Conservation (phyloP, 1,284 basidiomycete genomes). For the Marasmius tenuissimus region DNA sequence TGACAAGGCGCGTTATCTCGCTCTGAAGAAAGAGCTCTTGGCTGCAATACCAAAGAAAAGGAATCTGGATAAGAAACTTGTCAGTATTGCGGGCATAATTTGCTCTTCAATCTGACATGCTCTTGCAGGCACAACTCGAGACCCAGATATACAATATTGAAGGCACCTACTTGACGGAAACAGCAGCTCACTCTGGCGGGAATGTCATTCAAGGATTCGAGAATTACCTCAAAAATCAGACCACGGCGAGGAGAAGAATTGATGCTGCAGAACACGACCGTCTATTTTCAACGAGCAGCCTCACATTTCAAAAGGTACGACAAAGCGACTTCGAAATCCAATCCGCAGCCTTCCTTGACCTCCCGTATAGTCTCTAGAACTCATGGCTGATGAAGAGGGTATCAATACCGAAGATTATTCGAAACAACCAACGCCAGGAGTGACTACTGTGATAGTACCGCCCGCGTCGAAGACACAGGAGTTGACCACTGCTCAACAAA, state of each 20-base stretch:
- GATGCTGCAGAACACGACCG: conserved; percentile 76
- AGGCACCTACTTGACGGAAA: conserved; percentile 71
- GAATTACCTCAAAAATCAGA: conserved; percentile 77
- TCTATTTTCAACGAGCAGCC: conserved; percentile 76
- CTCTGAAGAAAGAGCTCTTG: conserved; percentile 68
- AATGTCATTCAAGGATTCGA: conserved; percentile 85
- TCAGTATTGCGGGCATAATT: conserved; percentile 31
- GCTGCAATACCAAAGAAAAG: conserved; percentile 72
- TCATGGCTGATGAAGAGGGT: conserved; percentile 71
- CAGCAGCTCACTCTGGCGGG: conserved; percentile 69
- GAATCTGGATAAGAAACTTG: conserved; percentile 69
- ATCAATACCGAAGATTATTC: conserved; percentile 58
- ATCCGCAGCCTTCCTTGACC: background rate
- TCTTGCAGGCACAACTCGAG: conserved; percentile 63
- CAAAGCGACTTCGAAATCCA: background rate
- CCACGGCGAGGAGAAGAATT: conserved; percentile 62
- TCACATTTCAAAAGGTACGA: conserved; percentile 68
- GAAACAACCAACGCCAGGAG: conserved; percentile 60
- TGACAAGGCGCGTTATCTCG: conserved; percentile 67
- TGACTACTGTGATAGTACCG: conserved; percentile 74
- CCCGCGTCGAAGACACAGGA: conserved; percentile 66
- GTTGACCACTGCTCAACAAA: conserved; percentile 66
- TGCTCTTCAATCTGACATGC: background rate
- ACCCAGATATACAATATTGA: conserved; percentile 75
- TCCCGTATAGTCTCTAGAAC: conserved; percentile 59